These are phyloP conservation scores for Apophysomyces ossiformis DNA, from an alignment of 371 early-diverging fungal species.

Conservation along the genomic window DNA sequence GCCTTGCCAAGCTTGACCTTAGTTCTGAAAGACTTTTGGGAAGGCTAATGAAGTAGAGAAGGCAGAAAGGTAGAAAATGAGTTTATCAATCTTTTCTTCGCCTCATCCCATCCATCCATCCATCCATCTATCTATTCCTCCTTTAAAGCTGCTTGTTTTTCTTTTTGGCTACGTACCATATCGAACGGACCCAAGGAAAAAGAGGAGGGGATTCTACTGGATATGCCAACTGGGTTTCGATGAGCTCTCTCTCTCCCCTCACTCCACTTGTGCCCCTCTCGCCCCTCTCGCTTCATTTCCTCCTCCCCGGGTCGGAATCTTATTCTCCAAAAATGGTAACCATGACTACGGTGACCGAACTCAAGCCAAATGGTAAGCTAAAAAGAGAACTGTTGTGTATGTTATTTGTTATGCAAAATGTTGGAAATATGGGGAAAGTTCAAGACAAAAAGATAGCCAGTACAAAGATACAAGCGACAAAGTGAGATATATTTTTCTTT, in stretches of 20 bases:
- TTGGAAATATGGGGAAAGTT: neutral
- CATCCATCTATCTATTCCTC: neutral
- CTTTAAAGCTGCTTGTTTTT: neutral
- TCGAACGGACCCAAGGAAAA: neutral
- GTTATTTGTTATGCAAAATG: neutral
- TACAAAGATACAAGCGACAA: too few species aligned
- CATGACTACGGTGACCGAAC: too few species aligned
- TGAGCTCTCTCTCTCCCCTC: neutral
- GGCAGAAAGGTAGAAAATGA: too few species aligned
- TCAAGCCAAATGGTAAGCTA: too few species aligned
- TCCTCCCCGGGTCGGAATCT: too few species aligned
- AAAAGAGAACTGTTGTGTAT: too few species aligned
- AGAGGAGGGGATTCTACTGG: neutral
- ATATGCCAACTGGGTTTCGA: neutral
- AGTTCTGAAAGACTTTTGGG: conserved; percentile 94
- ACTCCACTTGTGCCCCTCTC: too few species aligned
- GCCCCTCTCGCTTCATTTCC: too few species aligned
- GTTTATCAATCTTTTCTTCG: too few species aligned
- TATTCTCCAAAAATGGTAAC: too few species aligned
- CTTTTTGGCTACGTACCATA: neutral
- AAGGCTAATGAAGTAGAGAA: conserved; percentile 65
- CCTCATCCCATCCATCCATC: neutral
- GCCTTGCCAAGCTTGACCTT: conserved; percentile 99
- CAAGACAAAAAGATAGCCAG: neutral
- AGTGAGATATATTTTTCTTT: neutral